These are phyloP conservation scores for Styphnolobium japonicum DNA, from an alignment of 306 rosid species.

Conservation along the genomic window DNA sequence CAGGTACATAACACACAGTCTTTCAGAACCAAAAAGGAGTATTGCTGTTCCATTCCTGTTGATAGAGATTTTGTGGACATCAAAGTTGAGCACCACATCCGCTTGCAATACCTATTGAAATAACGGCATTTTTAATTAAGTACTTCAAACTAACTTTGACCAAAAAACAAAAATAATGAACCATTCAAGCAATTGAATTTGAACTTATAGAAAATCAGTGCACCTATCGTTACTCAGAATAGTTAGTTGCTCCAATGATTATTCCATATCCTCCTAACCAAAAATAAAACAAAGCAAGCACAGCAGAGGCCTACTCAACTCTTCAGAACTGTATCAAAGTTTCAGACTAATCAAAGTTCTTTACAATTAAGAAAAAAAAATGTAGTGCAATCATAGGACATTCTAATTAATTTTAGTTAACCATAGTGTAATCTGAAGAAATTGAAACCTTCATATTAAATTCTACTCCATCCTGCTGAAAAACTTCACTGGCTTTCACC, in stretches of 20 bases:
- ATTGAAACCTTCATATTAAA: too few species aligned
- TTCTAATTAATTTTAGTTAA: too few species aligned
- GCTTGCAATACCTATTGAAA: slow-evolving; percentile 66
- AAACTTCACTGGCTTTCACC: not conserved
- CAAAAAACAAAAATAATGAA: not conserved
- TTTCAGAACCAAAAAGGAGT: slow-evolving; percentile 63
- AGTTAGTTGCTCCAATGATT: not conserved
- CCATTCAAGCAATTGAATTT: not conserved
- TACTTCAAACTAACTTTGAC: not conserved
- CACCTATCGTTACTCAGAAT: not conserved
- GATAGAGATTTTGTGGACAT: slow-evolving; percentile 63
- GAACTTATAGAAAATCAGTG: not conserved
- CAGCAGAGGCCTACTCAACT: not conserved
- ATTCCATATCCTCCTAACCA: not conserved
- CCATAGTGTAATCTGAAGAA: too few species aligned
- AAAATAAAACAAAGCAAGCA: not conserved
- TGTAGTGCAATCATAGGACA: too few species aligned
- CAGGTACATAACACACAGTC: slow-evolving; percentile 69
- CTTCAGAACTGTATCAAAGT: not conserved
- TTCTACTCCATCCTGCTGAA: too few species aligned
- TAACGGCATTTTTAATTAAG: not conserved
- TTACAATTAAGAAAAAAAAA: too few species aligned
- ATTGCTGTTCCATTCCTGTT: slow-evolving; percentile 74
- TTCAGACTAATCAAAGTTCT: not conserved
- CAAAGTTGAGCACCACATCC: slow-evolving; percentile 53